These are phyloP conservation scores for Adansonia digitata DNA, from an alignment of 345 rosid species.

Conservation along the genomic window DNA sequence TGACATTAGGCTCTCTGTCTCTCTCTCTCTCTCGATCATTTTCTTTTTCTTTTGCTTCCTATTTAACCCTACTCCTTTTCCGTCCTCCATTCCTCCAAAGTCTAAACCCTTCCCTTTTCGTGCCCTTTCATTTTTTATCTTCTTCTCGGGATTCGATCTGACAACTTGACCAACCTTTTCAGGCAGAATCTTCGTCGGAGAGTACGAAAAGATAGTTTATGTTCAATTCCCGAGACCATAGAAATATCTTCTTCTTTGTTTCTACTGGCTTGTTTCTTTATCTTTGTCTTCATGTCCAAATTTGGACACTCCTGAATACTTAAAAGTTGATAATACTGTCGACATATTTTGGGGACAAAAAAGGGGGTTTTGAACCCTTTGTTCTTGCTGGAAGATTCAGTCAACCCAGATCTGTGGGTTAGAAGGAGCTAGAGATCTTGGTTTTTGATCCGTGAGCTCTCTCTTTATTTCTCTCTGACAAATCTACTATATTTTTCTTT, in stretches of 20 bases:
- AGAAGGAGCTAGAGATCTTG: constrained; percentile 19
- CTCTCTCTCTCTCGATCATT: background rate
- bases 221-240: constrained; percentile 37
- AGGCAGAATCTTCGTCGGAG: background rate
- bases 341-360: background rate
- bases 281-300: constrained; percentile 4
- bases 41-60: constrained; percentile 11
- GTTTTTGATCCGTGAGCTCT: constrained; percentile 25
- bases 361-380: background rate
- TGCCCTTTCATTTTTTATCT: background rate
- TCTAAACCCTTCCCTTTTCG: constrained; percentile 8
- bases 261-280: constrained; percentile 3
- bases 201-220: background rate
- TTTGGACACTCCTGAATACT: constrained; percentile 5
- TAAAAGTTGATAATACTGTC: background rate
- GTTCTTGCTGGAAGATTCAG: constrained; percentile 10
- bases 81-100: constrained; percentile 25
- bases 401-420: constrained; percentile 30
- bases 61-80: constrained; percentile 35
- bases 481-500: background rate
- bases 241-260: background rate
- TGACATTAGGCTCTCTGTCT: constrained; percentile 33
- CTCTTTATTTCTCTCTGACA: background rate
- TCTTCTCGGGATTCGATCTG: constrained; percentile 45
- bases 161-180: constrained; percentile 21